A percentile compares a stretch with the other conserved stretches of the same genome.
Conservation (phyloP, 2,329 filamentous ascomycete genomes). For the Hymenoscyphus fraxineus region DNA sequence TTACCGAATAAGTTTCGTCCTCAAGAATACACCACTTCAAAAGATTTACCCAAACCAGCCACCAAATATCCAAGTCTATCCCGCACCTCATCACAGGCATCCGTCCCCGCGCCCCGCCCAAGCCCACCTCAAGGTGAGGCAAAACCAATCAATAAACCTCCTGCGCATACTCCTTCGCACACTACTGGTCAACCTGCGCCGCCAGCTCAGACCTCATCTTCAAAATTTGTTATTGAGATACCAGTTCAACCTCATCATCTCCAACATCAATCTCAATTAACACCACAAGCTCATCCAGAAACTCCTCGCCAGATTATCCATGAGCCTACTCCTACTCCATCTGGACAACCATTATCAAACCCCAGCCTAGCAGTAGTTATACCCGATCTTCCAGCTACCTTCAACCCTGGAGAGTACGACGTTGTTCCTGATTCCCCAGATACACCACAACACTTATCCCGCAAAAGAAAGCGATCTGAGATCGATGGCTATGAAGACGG, state of each 20-base stretch:
- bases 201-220: constrained; percentile 11
- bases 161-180: constrained; percentile 11
- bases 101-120: constrained; percentile 36
- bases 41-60: constrained; percentile 19
- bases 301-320: constrained; percentile 3
- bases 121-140: neutral
- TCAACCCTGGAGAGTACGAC: constrained; percentile 31
- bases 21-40: constrained; percentile 35
- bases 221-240: constrained; percentile 2
- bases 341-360: constrained; percentile 12
- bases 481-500: constrained; percentile 52
- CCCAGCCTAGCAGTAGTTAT: constrained; percentile 28
- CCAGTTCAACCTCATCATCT: constrained; percentile 4
- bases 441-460: constrained; percentile 25
- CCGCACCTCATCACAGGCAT: constrained; percentile 44
- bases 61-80: constrained; percentile 21
- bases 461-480: constrained; percentile 50
- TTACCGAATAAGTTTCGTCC: constrained; percentile 23
- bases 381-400: constrained; percentile 23
- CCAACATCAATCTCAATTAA: constrained; percentile 6
- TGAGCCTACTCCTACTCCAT: constrained; percentile 10
- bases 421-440: constrained; percentile 29
- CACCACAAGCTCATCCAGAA: constrained; percentile 3
- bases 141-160: neutral
- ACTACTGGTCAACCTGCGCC: constrained; percentile 12